phyloP scores from a whole-genome alignment of 768 basidiomycete species.

The Pleurotus ostreatus region DNA sequence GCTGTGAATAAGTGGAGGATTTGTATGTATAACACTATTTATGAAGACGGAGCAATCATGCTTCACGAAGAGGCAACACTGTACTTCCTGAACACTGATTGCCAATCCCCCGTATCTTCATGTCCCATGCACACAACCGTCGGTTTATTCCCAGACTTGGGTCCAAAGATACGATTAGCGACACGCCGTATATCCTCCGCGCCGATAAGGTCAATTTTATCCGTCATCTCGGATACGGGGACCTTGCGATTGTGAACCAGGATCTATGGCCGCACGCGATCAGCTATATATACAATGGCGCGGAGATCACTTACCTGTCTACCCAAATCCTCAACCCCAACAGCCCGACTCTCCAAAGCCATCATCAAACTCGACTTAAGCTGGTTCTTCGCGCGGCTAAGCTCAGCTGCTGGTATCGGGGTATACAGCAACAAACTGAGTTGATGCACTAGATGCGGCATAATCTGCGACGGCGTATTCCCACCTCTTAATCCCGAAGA shows the following conservation, averaged over 20 bases:
- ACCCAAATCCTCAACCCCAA: conserved; percentile 88
- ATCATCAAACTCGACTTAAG: conserved; percentile 90
- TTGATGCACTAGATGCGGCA: conserved; percentile 86
- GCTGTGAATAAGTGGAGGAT: neutral
- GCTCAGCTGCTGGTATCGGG: conserved; percentile 61
- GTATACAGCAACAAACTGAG: conserved; percentile 77
- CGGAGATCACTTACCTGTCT: conserved; percentile 55
- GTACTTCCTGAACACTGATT: conserved; percentile 62
- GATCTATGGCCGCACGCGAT: conserved; percentile 38
- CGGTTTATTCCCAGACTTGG: conserved; percentile 55
- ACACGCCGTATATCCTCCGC: conserved; percentile 69
- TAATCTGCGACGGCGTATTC: conserved; percentile 65
- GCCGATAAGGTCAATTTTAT: conserved; percentile 75
- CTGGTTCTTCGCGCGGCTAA: conserved; percentile 91
- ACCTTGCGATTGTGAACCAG: conserved; percentile 86
- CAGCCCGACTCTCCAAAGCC: conserved; percentile 84
- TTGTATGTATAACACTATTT: conserved; percentile 5
- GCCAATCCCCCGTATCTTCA: conserved; percentile 70
- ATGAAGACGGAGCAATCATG: neutral
- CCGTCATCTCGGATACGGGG: conserved; percentile 87
- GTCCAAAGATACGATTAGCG: conserved; percentile 71
- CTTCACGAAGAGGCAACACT: conserved; percentile 42
- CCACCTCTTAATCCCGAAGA: conserved; percentile 50
- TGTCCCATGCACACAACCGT: conserved; percentile 84
- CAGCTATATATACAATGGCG: neutral